Evolutionary conservation across 345 rosid genomes (phyloP).

Genomic region (thale cress (Arabidopsis thaliana)): DNA sequence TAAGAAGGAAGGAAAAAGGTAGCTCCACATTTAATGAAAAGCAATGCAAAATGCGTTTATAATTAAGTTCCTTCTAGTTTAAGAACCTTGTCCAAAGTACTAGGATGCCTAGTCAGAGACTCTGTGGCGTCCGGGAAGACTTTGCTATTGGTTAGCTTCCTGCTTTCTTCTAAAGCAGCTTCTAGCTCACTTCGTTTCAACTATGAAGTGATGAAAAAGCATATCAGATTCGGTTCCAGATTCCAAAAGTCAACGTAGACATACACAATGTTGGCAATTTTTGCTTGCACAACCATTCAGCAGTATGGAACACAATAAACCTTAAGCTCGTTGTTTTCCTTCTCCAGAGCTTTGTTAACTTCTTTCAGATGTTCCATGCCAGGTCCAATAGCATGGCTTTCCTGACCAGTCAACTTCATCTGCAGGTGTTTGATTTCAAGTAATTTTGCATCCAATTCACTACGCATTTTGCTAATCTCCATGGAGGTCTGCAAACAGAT

Average conservation of each 20-base stretch:
- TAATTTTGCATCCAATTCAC: constrained; percentile 64
- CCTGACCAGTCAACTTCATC: constrained; percentile 56
- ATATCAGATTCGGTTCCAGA: constrained; percentile 15
- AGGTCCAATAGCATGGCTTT: constrained; percentile 51
- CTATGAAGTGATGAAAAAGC: constrained; percentile 45
- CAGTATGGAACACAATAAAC: constrained; percentile 43
- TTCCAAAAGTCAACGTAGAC: constrained; percentile 13
- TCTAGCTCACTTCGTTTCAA: constrained; percentile 54
- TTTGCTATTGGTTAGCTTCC: constrained; percentile 29
- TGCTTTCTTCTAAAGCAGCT: constrained; percentile 33
- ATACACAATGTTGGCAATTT: background rate
- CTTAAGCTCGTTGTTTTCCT: constrained; percentile 72
- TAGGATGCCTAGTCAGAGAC: constrained; percentile 21
- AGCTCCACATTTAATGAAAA: background rate
- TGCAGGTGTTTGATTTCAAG: constrained; percentile 66
- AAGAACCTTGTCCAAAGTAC: constrained; percentile 39
- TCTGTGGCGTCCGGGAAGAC: constrained; percentile 24
- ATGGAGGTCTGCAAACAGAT: constrained; percentile 52
- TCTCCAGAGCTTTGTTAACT: constrained; percentile 57
- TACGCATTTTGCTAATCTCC: constrained; percentile 61
- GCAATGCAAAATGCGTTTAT: constrained; percentile 8
- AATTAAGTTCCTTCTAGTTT: background rate
- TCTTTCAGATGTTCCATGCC: constrained; percentile 53
- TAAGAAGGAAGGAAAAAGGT: constrained; percentile 16
- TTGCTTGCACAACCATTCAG: background rate